Evolutionary conservation across 352 stramenopile genomes (phyloP).

Genomic region (Plasmopara viticola): DNA sequence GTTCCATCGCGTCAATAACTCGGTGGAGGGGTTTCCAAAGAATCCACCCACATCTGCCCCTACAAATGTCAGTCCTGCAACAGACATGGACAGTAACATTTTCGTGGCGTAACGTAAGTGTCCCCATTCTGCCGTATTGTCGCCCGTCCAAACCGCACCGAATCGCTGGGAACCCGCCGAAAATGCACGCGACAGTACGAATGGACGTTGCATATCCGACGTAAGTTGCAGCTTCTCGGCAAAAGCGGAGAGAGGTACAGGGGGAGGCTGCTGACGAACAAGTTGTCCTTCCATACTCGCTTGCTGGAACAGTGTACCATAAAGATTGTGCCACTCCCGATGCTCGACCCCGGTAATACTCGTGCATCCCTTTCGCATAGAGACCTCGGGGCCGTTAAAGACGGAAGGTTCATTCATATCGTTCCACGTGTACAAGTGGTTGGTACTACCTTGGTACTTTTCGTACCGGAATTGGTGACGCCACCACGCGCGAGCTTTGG

Average conservation of each 20-base stretch:
- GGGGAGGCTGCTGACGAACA: conserved; percentile 53
- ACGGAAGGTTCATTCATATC: conserved; percentile 99
- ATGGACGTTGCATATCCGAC: conserved; percentile 84
- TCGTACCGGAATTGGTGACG: conserved; percentile 93
- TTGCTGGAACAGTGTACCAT: conserved; percentile 97
- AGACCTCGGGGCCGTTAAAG: conserved; percentile 99
- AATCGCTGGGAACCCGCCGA: conserved; percentile 96
- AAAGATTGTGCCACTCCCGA: conserved; percentile 99
- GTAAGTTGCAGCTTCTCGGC: conserved; percentile 33
- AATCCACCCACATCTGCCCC: conserved; percentile 99
- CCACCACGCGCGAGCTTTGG: conserved; percentile 94
- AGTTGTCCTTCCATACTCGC: conserved; percentile 92
- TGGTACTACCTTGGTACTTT: conserved; percentile 91
- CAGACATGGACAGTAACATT: conserved; percentile 96
- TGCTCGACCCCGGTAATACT: conserved; percentile 94
- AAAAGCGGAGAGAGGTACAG: conserved; percentile 31
- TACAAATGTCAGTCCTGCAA: conserved; percentile 94
- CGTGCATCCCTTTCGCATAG: conserved; percentile 92
- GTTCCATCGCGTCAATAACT: conserved; percentile 96
- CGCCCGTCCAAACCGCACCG: conserved; percentile 98
- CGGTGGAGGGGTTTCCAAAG: conserved; percentile 94
- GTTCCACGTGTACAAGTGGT: conserved; percentile 98
- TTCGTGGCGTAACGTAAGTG: conserved; percentile 94
- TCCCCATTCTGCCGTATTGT: conserved; percentile 95
- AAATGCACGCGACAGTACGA: conserved; percentile 97